These are phyloP conservation scores for Microbotryum lychnidis-dioicae DNA, from an alignment of 1,284 basidiomycete genomes.

Conservation along the genomic window DNA sequence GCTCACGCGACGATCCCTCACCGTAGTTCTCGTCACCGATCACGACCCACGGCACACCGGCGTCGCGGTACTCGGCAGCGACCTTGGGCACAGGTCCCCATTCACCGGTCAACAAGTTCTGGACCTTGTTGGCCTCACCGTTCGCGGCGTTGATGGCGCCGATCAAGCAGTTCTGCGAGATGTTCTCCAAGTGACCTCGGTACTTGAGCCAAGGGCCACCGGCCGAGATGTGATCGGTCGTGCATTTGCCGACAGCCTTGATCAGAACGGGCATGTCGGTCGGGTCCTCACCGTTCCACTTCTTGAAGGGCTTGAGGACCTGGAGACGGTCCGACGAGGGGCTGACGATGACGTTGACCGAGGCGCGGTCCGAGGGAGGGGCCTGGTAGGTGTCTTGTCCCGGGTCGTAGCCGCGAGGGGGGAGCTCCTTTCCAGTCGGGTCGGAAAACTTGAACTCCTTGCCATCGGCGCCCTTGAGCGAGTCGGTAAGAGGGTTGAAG, in stretches of 20 bases:
- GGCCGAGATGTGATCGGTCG: constrained; percentile 63
- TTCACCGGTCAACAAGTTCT: constrained; percentile 65
- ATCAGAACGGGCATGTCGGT: constrained; percentile 85
- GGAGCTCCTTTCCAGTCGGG: constrained; percentile 84
- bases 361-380: constrained; percentile 75
- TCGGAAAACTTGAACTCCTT: constrained; percentile 95
- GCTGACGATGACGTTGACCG: constrained; percentile 77
- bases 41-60: constrained; percentile 88
- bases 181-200: constrained; percentile 98
- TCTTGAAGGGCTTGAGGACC: constrained; percentile 78
- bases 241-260: constrained; percentile 99
- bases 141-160: constrained; percentile 90
- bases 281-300: constrained; percentile 91
- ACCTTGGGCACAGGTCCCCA: constrained; percentile 77
- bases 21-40: constrained; percentile 78
- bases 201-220: constrained; percentile 99
- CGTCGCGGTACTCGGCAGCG: constrained; percentile 78
- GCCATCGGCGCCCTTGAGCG: constrained; percentile 80
- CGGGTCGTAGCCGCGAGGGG: constrained; percentile 88
- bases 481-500: constrained; percentile 95
- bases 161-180: constrained; percentile 96
- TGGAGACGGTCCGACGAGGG: constrained; percentile 91
- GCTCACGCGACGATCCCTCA: constrained; percentile 58
- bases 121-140: constrained; percentile 86
- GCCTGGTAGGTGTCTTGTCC: constrained; percentile 96